Conservation (phyloP, 345 rosid species). For the Eucalyptus lansdowneana region DNA sequence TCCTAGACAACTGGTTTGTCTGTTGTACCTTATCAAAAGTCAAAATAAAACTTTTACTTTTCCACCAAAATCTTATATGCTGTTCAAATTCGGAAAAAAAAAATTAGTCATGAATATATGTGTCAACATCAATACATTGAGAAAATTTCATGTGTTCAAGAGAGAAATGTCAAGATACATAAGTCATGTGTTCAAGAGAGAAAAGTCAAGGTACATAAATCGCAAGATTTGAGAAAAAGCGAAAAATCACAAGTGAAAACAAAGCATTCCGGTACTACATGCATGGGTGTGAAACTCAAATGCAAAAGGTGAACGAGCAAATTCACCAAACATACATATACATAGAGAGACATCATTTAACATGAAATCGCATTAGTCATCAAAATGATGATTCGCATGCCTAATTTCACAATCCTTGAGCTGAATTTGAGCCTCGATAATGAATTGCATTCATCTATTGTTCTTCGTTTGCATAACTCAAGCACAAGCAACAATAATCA, state of each 20-base stretch:
- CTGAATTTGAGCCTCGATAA: background rate
- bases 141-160: background rate
- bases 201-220: background rate
- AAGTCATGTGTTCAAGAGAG: background rate
- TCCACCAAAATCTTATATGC: background rate
- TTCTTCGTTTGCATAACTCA: background rate
- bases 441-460: background rate
- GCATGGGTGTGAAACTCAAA: background rate
- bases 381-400: background rate
- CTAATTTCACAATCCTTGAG: background rate
- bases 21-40: background rate
- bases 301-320: background rate
- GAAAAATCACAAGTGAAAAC: background rate
- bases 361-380: background rate
- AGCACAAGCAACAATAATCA: background rate
- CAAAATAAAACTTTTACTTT: background rate
- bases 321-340: background rate
- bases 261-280: background rate
- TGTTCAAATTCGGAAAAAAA: background rate
- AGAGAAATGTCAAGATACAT: background rate
- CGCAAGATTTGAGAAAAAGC: background rate
- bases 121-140: background rate
- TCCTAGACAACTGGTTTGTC: background rate
- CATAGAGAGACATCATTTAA: too few relatives aligned
- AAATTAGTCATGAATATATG: too few relatives aligned